Conservation (phyloP, 352 stramenopile species). For the Peronospora belbahrii region DNA sequence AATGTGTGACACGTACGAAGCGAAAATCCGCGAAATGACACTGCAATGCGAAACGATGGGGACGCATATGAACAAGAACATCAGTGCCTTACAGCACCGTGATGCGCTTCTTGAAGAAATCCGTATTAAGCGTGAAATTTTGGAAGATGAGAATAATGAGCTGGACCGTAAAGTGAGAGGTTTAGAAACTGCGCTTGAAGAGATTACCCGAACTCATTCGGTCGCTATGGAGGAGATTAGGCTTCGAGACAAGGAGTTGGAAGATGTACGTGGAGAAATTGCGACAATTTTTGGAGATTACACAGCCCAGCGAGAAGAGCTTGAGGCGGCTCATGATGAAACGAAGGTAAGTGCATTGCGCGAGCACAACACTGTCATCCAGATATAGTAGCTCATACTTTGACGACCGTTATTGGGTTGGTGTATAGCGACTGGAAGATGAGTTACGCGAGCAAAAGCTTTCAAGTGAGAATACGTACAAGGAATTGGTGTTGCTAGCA, state of each 20-base stretch:
- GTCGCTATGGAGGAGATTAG: constrained; percentile 51
- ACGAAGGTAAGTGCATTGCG: constrained; percentile 28
- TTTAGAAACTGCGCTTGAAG: constrained; percentile 66
- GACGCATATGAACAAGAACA: constrained; percentile 74
- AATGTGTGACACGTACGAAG: constrained; percentile 54
- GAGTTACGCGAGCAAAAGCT: constrained; percentile 49
- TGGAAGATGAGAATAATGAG: constrained; percentile 75
- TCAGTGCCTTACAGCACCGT: constrained; percentile 52
- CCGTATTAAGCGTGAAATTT: constrained; percentile 35
- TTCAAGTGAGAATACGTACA: constrained; percentile 64
- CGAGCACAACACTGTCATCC: neutral
- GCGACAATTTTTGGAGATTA: constrained; percentile 59
- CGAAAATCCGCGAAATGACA: constrained; percentile 51
- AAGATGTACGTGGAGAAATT: constrained; percentile 55
- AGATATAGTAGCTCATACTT: neutral
- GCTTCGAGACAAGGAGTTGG: constrained; percentile 48
- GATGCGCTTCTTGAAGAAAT: constrained; percentile 64
- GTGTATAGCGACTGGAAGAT: constrained; percentile 43
- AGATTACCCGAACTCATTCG: constrained; percentile 61
- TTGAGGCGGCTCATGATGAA: constrained; percentile 44
- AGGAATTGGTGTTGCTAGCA: constrained; percentile 67
- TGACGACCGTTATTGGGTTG: neutral
- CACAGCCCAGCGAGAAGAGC: constrained; percentile 50
- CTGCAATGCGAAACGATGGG: constrained; percentile 61
- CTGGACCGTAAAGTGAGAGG: constrained; percentile 71